Conservation (phyloP, 2,329 filamentous ascomycete species). For the Penicillium sp. region DNA sequence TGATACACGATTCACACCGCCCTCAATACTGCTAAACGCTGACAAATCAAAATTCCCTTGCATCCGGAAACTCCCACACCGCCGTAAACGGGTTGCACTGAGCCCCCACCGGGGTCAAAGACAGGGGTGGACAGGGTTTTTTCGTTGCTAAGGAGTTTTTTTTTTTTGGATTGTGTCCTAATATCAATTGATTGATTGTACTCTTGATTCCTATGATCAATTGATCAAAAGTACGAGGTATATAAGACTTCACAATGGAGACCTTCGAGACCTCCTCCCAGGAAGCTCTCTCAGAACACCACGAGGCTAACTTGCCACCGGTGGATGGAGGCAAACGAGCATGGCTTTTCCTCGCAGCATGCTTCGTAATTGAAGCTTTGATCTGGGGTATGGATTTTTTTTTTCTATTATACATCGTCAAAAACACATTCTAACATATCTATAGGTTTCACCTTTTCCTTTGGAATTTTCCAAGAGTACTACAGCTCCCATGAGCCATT, state of each 20-base stretch:
- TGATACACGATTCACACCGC: no score
- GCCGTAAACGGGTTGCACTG: not conserved
- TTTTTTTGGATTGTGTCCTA: not conserved
- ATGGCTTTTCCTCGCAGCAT: constrained; percentile 51
- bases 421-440: not conserved
- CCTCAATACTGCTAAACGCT: no score
- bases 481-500: constrained; percentile 64
- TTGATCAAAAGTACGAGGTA: not conserved
- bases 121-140: not conserved
- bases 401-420: not conserved
- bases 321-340: constrained; percentile 42
- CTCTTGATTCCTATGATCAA: not conserved
- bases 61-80: no score
- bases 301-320: constrained; percentile 27
- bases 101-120: not conserved
- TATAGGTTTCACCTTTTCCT: constrained; percentile 19
- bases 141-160: not conserved
- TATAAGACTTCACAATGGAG: constrained; percentile 8
- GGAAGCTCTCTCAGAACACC: constrained; percentile 4
- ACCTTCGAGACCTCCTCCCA: constrained; percentile 7
- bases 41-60: no score
- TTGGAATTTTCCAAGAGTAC: constrained; percentile 65
- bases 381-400: constrained; percentile 50
- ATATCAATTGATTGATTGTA: not conserved
- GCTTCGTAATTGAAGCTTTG: constrained; percentile 54